Evolutionary conservation across 169 alveolate species (phyloP), one percentile per base, ranked within the genome.

Genomic region (Theileria orientalis): DNA sequence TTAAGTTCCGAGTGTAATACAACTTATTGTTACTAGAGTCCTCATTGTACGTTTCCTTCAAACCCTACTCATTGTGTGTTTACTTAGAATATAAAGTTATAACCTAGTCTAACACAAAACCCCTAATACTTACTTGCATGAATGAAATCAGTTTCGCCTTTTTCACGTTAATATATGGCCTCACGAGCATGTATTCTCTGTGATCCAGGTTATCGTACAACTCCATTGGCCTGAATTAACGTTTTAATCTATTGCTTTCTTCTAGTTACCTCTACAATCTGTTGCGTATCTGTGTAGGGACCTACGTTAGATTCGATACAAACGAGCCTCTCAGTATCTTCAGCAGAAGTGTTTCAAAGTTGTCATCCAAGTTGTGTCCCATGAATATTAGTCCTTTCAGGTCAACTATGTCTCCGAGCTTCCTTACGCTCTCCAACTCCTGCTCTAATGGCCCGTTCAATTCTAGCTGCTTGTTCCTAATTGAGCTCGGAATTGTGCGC

Each of bases 171-270:
- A 80, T 19, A 74, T 47, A 73, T 33, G 88, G 88, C 21, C 88
- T 29, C 23, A 47, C 74, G 23, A 80, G 44, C 16, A 74, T 59
- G 19, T 63, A 57, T n/a, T 73, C 79, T n/a, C 30, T 35, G 52
- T 61, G 51, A 59, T 74, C 88, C 41, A 80, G 69, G 59, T 63
- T 56, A 32, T 66, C 51, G 47, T 63, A 19, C 11, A 29, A 75
- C 19, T 56, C 69, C 47, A 80, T 80, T 32, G 77, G 82, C 51
- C 86, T 78, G 68, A n/a, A n/a, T n/a, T n/a, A n/a, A n/a, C n/a
- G 1, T n/a, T n/a, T n/a, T n/a, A n/a, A n/a, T n/a, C n/a, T n/a
- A n/a, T n/a, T n/a, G n/a, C n/a, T n/a, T n/a, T n/a, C n/a, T n/a
- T n/a, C n/a, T n/a, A n/a, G n/a, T n/a, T n/a, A n/a, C n/a, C n/a